Percentiles rank a stretch among this genome's conserved stretches.
Conservation (phyloP, 2,329 filamentous ascomycete genomes). For the Neurospora sp. region DNA sequence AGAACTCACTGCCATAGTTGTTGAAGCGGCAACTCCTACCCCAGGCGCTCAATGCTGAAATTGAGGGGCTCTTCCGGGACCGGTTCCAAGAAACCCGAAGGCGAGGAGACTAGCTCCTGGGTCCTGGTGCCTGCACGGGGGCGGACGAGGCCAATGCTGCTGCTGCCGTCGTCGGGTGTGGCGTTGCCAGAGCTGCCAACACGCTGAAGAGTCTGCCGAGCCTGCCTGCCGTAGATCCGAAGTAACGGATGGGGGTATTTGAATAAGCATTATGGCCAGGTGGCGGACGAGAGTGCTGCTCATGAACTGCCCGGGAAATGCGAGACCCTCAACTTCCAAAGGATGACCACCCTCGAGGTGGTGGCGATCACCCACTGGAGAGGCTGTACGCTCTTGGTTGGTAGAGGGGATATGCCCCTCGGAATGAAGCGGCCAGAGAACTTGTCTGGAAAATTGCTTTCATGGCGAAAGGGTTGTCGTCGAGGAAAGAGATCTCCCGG, state of each 20-base stretch:
- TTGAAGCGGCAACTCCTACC: neutral
- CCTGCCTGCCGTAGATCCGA: conserved; percentile 13
- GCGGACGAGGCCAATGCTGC: no score
- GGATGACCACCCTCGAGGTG: no score
- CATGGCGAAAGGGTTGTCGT: neutral
- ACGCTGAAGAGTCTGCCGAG: conserved; percentile 21
- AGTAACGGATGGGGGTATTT: neutral
- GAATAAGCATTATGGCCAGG: neutral
- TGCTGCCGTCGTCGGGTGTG: no score
- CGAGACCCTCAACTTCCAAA: neutral
- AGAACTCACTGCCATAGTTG: neutral
- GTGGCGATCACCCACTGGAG: no score
- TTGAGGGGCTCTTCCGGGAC: neutral
- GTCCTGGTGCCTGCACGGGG: no score
- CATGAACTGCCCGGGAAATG: neutral
- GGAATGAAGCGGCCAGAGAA: no score
- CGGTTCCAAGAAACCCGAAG: neutral
- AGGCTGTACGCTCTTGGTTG: no score
- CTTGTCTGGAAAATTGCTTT: neutral
- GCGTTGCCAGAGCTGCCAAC: conserved; percentile 5
- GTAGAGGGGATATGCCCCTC: no score
- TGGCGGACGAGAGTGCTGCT: neutral
- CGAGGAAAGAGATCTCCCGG: neutral
- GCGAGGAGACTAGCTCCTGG: neutral
- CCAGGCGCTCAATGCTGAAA: neutral